These are phyloP conservation scores for Schizopora paradoxa DNA, from an alignment of 1,284 basidiomycete genomes.

Conservation along the genomic window DNA sequence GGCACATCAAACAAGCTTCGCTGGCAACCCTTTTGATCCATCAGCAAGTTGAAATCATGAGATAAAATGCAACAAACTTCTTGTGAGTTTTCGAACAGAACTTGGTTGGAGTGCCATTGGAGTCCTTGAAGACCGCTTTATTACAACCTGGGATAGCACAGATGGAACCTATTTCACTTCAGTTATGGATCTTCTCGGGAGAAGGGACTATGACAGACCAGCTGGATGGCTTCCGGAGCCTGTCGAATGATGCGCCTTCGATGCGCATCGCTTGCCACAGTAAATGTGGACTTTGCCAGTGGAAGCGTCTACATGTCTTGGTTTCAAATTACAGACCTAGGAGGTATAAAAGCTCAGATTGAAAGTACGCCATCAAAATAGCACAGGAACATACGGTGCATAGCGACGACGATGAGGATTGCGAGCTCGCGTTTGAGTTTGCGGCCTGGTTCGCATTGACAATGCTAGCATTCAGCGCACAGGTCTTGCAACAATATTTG, in stretches of 20 bases:
- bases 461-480: constrained; percentile 34
- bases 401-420: neutral
- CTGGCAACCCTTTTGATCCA: constrained; percentile 25
- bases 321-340: constrained; percentile 4
- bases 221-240: no score
- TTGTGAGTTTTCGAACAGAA: constrained; percentile 47
- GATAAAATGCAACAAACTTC: constrained; percentile 30
- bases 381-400: constrained; percentile 3
- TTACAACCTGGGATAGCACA: constrained; percentile 51
- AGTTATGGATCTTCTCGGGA: neutral
- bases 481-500: constrained; percentile 41
- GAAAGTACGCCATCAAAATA: neutral
- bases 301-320: constrained; percentile 25
- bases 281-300: constrained; percentile 35
- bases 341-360: constrained; percentile 10
- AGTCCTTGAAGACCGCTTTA: constrained; percentile 36
- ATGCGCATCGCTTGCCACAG: constrained; percentile 33
- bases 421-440: constrained; percentile 4
- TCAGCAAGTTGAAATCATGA: constrained; percentile 23
- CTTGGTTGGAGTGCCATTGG: constrained; percentile 33
- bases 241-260: constrained; percentile 5
- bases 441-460: constrained; percentile 8
- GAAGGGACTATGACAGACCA: no score
- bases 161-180: constrained; percentile 24
- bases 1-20: constrained; percentile 52